phyloP scores from a whole-genome alignment of 169 alveolate genomes.

The Babesia caballi region DNA sequence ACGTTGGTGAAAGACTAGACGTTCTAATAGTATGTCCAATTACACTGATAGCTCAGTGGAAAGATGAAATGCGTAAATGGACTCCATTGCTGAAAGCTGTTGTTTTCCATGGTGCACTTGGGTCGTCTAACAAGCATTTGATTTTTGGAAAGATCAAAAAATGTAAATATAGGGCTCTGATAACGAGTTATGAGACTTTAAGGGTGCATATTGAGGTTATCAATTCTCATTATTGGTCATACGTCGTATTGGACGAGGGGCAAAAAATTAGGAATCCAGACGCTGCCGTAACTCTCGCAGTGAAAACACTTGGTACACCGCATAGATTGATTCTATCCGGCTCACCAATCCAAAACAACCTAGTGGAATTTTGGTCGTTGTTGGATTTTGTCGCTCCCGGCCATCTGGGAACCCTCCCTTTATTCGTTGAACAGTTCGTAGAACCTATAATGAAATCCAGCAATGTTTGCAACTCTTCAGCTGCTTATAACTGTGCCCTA shows the following conservation, averaged over 20 bases:
- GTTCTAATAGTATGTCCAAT: constrained; percentile 72
- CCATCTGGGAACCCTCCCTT: constrained; percentile 82
- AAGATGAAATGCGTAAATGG: constrained; percentile 67
- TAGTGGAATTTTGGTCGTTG: constrained; percentile 91
- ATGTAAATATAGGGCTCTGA: neutral
- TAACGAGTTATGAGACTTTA: constrained; percentile 70
- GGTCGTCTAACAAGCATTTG: constrained; percentile 13
- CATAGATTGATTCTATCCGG: constrained; percentile 87
- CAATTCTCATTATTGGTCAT: constrained; percentile 74
- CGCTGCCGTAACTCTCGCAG: constrained; percentile 83
- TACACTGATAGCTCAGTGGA: constrained; percentile 74
- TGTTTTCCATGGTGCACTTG: constrained; percentile 26
- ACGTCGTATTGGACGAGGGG: constrained; percentile 90
- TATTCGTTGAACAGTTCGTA: constrained; percentile 80
- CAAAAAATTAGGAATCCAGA: constrained; percentile 91
- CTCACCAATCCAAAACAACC: constrained; percentile 91
- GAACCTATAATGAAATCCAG: constrained; percentile 49
- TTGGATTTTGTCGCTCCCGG: constrained; percentile 93
- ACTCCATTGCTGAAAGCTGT: constrained; percentile 23
- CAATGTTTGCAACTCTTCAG: neutral
- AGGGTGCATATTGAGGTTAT: constrained; percentile 59
- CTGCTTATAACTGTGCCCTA: constrained; percentile 26
- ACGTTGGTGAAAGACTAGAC: neutral
- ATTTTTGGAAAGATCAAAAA: neutral
- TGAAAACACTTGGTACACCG: constrained; percentile 80